A percentile compares a stretch with the other conserved stretches of the same genome.
Conservation (phyloP, 1,284 basidiomycete species). For the Boletus subluridellus region DNA sequence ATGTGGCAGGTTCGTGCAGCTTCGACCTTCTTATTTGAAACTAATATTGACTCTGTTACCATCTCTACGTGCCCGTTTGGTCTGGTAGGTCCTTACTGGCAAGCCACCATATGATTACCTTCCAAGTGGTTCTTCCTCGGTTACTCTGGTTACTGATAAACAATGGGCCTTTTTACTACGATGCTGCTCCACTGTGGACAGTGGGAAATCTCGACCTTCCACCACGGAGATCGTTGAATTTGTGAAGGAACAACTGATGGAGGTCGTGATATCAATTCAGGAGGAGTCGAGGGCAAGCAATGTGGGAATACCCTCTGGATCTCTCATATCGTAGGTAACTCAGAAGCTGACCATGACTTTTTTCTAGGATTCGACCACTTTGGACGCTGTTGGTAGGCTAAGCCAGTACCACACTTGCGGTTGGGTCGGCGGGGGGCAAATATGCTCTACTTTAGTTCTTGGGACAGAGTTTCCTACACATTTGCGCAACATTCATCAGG, state of each 20-base stretch:
- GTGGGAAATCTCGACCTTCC: neutral
- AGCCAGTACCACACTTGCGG: neutral
- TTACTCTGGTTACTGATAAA: neutral
- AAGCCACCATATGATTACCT: neutral
- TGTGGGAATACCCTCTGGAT: neutral
- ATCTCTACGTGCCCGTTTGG: neutral
- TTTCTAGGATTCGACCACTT: neutral
- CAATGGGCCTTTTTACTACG: neutral
- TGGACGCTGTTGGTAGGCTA: too few species aligned
- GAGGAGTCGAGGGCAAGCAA: neutral
- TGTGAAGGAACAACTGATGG: neutral
- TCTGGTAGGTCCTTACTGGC: neutral
- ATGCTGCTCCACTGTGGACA: neutral
- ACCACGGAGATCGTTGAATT: neutral
- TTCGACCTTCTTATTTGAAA: neutral
- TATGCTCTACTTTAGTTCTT: neutral
- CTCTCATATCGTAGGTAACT: neutral
- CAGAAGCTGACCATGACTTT: neutral
- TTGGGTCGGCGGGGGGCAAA: neutral
- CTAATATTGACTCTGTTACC: neutral
- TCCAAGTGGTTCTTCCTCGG: neutral
- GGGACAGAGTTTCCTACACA: neutral
- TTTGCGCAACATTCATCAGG: neutral
- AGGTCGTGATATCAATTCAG: neutral
- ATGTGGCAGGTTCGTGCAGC: neutral